These are phyloP conservation scores for Trichoderma sp. DNA, from an alignment of 2,329 filamentous ascomycete genomes.

Conservation along the genomic window DNA sequence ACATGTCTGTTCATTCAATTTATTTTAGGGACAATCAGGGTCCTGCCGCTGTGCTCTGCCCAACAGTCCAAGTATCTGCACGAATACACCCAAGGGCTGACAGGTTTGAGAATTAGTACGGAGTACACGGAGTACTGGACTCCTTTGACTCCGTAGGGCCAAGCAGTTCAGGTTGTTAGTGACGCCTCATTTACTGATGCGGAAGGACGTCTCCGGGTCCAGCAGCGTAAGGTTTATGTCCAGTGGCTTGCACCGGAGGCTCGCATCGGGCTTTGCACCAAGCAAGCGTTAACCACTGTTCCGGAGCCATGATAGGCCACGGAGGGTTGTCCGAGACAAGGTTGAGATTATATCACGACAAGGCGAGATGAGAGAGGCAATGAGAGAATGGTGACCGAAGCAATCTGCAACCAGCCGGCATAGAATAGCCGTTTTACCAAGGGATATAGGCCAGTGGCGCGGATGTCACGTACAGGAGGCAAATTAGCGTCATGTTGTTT, in stretches of 20 bases:
- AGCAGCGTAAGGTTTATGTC: neutral
- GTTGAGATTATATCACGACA: neutral
- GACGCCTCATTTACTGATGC: neutral
- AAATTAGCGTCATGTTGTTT: neutral
- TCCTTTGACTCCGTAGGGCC: neutral
- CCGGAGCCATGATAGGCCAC: neutral
- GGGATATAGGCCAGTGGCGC: neutral
- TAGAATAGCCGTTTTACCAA: neutral
- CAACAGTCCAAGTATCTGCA: neutral
- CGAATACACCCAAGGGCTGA: neutral
- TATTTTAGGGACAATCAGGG: neutral
- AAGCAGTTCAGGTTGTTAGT: neutral
- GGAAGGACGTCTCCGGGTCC: slow-evolving; percentile 4
- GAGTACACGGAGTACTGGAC: neutral
- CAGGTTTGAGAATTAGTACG: neutral
- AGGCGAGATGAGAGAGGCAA: neutral
- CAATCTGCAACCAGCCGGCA: neutral
- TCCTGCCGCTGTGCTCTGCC: neutral
- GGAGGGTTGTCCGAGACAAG: neutral
- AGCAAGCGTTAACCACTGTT: neutral
- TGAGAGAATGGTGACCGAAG: neutral
- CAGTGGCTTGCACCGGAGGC: neutral
- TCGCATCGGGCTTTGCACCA: neutral
- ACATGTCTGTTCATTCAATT: neutral
- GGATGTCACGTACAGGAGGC: neutral